Evolutionary conservation across 2,329 filamentous ascomycete genomes (phyloP).

Genomic region (Mollisiaceae sp.): DNA sequence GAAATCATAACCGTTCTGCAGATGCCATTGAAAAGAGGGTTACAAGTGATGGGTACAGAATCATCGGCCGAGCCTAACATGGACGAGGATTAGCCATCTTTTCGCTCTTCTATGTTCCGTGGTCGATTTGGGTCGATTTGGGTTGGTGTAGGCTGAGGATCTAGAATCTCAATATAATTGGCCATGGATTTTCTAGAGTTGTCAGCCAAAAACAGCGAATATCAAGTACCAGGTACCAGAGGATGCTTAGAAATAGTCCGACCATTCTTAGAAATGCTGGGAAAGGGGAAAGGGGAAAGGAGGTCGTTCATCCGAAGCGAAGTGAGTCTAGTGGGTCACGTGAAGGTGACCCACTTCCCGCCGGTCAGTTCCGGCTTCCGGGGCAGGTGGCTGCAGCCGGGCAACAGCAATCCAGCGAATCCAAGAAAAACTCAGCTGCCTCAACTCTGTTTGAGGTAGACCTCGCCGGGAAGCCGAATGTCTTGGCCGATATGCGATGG

Average conservation of each 20-base stretch:
- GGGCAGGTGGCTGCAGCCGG: too few species aligned
- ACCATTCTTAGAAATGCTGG: background rate
- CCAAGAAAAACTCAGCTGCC: background rate
- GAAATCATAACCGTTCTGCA: background rate
- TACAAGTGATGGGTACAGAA: background rate
- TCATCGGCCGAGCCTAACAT: background rate
- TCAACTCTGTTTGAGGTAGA: slow-evolving; percentile 3
- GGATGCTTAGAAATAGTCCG: background rate
- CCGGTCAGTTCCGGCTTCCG: background rate
- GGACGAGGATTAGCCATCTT: background rate
- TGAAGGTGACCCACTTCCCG: background rate
- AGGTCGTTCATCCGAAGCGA: slow-evolving; percentile 2
- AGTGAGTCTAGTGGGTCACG: background rate
- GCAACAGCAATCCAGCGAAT: background rate
- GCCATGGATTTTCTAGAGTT: background rate
- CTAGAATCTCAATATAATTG: background rate
- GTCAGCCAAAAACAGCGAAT: background rate
- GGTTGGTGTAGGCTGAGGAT: background rate
- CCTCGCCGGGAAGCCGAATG: background rate
- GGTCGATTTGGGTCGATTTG: background rate
- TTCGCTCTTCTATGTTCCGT: background rate
- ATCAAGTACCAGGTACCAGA: background rate
- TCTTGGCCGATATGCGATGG: background rate
- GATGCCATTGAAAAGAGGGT: background rate
- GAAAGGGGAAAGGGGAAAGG: background rate